Conservation (phyloP, 2,329 filamentous ascomycete genomes). For the Ophiocordyceps camponoti-leonardi region DNA sequence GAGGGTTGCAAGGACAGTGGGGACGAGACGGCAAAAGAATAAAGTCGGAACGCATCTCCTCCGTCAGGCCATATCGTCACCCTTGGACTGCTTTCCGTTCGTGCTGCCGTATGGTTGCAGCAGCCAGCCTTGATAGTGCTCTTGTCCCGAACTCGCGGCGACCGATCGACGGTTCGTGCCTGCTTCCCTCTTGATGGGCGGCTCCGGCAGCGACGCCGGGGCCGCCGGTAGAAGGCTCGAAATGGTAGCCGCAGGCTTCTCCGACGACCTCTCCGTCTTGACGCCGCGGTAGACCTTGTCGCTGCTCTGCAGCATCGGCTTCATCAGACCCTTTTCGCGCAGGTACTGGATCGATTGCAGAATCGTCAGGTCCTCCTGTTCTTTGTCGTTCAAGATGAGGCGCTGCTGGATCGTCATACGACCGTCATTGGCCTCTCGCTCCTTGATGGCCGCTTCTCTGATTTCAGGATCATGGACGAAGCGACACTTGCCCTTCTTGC, state of each 20-base stretch:
- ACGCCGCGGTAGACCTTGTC: constrained; percentile 3
- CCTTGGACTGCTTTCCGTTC: constrained; percentile 13
- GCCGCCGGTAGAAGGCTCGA: constrained; percentile 19
- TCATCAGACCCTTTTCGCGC: constrained; percentile 38
- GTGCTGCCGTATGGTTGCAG: constrained; percentile 18
- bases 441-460: constrained; percentile 43
- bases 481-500: constrained; percentile 60
- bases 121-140: constrained; percentile 20
- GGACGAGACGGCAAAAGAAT: too few relatives aligned
- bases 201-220: constrained; percentile 18
- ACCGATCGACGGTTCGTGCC: constrained; percentile 12
- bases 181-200: constrained; percentile 15
- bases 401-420: constrained; percentile 50
- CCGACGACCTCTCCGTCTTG: neutral
- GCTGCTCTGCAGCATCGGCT: constrained; percentile 7
- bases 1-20: too few relatives aligned
- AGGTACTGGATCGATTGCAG: constrained; percentile 50
- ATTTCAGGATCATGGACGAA: constrained; percentile 51
- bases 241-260: constrained; percentile 3
- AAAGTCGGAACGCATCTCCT: neutral
- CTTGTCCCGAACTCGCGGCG: constrained; percentile 12
- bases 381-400: constrained; percentile 48
- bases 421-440: constrained; percentile 47
- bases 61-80: constrained; percentile 15
- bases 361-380: constrained; percentile 49